These are phyloP conservation scores for Phanerochaete carnosa DNA, from an alignment of 768 basidiomycete genomes.

Conservation along the genomic window DNA sequence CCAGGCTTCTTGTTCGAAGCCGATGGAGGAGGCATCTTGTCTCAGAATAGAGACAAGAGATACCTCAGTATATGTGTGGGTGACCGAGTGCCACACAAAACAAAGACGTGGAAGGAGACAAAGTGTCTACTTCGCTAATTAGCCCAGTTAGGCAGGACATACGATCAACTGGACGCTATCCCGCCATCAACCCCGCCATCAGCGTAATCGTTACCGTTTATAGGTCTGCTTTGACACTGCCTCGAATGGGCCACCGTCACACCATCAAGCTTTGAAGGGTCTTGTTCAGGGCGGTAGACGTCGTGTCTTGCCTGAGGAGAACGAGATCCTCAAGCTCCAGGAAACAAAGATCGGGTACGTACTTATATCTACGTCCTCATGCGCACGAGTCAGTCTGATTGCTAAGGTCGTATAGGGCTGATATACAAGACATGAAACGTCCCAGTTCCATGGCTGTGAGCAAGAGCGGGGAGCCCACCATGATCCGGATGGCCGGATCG, in stretches of 20 bases:
- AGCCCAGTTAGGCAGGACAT: background rate
- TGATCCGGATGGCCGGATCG: slow-evolving; percentile 5
- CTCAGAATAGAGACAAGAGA: background rate
- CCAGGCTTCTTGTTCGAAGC: slow-evolving; percentile 1
- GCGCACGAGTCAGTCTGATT: background rate
- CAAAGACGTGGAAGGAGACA: background rate
- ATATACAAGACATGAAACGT: slow-evolving; percentile 4
- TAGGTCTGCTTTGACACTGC: too few relatives aligned
- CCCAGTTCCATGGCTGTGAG: slow-evolving; percentile 5
- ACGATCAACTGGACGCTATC: background rate
- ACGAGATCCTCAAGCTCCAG: background rate
- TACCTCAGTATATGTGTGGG: background rate
- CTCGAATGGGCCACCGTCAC: too few relatives aligned
- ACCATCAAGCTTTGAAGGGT: too few relatives aligned
- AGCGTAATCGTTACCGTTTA: too few relatives aligned
- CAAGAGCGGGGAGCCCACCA: background rate
- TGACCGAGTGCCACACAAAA: background rate
- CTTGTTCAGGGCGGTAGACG: too few relatives aligned
- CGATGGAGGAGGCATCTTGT: slow-evolving; percentile 18
- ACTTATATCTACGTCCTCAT: background rate
- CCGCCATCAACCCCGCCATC: slow-evolving; percentile 1
- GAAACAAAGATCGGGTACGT: background rate
- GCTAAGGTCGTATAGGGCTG: too few relatives aligned
- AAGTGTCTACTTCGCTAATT: background rate
- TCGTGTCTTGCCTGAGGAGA: background rate